Evolutionary conservation across 495 filamentous ascomycete genomes (phyloP).

Genomic region (Daldinia childiae): DNA sequence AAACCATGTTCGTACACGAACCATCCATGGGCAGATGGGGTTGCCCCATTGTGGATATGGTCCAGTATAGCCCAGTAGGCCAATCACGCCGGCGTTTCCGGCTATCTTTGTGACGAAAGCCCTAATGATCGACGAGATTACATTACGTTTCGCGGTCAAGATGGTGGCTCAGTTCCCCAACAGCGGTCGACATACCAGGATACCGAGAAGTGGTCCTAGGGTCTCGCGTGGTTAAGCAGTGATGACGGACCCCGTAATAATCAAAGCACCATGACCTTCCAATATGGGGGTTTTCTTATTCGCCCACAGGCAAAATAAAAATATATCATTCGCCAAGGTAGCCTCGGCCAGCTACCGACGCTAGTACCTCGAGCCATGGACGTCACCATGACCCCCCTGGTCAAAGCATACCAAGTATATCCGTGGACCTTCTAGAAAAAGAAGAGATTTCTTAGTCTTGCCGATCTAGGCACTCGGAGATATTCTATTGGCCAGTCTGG

Average conservation of each 20-base stretch:
- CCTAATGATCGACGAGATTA: slow-evolving; percentile 40
- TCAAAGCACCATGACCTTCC: slow-evolving; percentile 17
- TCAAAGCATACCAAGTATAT: neutral
- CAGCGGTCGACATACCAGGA: slow-evolving; percentile 31
- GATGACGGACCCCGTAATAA: slow-evolving; percentile 23
- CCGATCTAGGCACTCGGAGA: slow-evolving; percentile 26
- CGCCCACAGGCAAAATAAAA: neutral
- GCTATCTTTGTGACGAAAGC: slow-evolving; percentile 33
- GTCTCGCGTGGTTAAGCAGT: slow-evolving; percentile 24
- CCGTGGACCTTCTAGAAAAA: slow-evolving; percentile 40
- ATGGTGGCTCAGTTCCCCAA: slow-evolving; percentile 25
- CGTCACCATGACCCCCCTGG: slow-evolving; percentile 24
- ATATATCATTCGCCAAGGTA: slow-evolving; percentile 22
- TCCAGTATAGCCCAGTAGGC: slow-evolving; percentile 1
- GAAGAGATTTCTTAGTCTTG: slow-evolving; percentile 43
- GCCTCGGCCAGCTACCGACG: slow-evolving; percentile 37
- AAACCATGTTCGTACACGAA: slow-evolving; percentile 30
- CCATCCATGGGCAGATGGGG: slow-evolving; percentile 26
- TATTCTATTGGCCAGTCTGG: slow-evolving; percentile 28
- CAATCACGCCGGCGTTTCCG: slow-evolving; percentile 38
- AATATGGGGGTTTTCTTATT: slow-evolving; percentile 20
- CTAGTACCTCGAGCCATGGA: slow-evolving; percentile 31
- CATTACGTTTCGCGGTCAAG: slow-evolving; percentile 36
- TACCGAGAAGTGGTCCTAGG: slow-evolving; percentile 30
- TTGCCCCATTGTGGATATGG: slow-evolving; percentile 24